A percentile compares a stretch with the other conserved stretches of the same genome.
Conservation (phyloP, 1,284 basidiomycete genomes). For the Porogramme epimiltina region DNA sequence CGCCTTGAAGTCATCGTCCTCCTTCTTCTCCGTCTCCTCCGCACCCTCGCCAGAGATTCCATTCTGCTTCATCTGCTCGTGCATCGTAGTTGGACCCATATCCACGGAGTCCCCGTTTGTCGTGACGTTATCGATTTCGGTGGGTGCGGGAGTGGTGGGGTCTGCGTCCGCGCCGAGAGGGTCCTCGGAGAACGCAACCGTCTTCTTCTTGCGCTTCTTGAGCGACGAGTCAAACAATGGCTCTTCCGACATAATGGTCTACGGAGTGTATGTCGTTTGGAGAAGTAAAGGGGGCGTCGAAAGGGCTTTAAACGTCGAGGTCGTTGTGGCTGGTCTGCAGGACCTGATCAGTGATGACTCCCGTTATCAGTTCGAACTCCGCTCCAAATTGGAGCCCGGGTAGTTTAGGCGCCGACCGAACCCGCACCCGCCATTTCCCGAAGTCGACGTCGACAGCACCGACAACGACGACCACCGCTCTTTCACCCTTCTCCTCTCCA, state of each 20-base stretch:
- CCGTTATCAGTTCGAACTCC: background rate
- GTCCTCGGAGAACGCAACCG: conserved; percentile 81
- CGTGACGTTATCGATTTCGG: conserved; percentile 66
- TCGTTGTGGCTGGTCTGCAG: conserved; percentile 6
- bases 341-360: conserved; percentile 23
- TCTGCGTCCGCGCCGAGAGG: conserved; percentile 82
- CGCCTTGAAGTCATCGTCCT: conserved; percentile 75
- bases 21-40: conserved; percentile 46
- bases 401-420: conserved; percentile 14
- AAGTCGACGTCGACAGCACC: conserved; percentile 21
- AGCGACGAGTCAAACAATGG: conserved; percentile 82
- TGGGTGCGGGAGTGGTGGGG: conserved; percentile 74
- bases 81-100: conserved; percentile 71
- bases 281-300: conserved; percentile 21
- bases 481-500: conserved; percentile 21
- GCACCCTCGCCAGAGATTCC: conserved; percentile 35
- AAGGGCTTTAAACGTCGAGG: conserved; percentile 6
- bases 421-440: conserved; percentile 24
- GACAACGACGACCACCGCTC: conserved; percentile 22
- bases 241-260: conserved; percentile 58
- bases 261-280: background rate
- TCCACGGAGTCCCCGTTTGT: conserved; percentile 70
- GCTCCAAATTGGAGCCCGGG: background rate
- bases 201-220: conserved; percentile 87
- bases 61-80: conserved; percentile 70